A percentile compares a stretch with the other conserved stretches of the same genome.
phyloP scores from a whole-genome alignment of 2,329 filamentous ascomycete species.

The Epichloe bromicola region DNA sequence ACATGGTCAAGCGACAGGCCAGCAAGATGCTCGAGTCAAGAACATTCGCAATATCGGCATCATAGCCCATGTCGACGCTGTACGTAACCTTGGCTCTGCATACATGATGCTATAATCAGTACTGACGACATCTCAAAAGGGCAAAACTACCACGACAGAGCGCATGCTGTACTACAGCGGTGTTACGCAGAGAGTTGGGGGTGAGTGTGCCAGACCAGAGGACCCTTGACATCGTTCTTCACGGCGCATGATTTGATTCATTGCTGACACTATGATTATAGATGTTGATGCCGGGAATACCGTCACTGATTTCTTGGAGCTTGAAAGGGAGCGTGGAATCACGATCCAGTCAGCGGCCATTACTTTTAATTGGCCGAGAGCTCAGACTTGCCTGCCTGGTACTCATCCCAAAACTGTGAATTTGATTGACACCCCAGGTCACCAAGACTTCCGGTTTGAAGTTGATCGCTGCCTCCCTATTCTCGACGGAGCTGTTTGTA shows the following conservation, averaged over 20 bases:
- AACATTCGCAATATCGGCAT: slow-evolving; percentile 92
- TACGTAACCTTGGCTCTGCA: slow-evolving; percentile 19
- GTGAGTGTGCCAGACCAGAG: slow-evolving; percentile 21
- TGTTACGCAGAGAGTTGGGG: slow-evolving; percentile 72
- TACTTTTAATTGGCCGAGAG: slow-evolving; percentile 81
- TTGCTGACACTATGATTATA: slow-evolving; percentile 12
- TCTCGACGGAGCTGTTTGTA: slow-evolving; percentile 82
- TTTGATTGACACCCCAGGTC: slow-evolving; percentile 89
- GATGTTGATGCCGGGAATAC: slow-evolving; percentile 96
- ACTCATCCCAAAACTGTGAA: slow-evolving; percentile 58
- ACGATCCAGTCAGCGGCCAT: slow-evolving; percentile 97
- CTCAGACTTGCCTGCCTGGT: slow-evolving; percentile 26
- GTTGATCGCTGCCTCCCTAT: slow-evolving; percentile 82
- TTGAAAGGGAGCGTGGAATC: slow-evolving; percentile 84
- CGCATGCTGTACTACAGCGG: slow-evolving; percentile 98
- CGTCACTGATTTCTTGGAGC: slow-evolving; percentile 89
- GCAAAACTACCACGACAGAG: slow-evolving; percentile 97
- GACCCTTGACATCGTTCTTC: neutral
- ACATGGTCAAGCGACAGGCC: slow-evolving; percentile 6
- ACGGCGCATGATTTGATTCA: neutral
- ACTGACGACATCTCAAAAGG: slow-evolving; percentile 28
- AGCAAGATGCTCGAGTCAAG: slow-evolving; percentile 16
- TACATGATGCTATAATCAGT: neutral
- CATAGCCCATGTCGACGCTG: slow-evolving; percentile 94
- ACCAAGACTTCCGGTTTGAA: slow-evolving; percentile 96